These are phyloP conservation scores for Candida montana DNA, from an alignment of 805 yeast species.

Conservation along the genomic window DNA sequence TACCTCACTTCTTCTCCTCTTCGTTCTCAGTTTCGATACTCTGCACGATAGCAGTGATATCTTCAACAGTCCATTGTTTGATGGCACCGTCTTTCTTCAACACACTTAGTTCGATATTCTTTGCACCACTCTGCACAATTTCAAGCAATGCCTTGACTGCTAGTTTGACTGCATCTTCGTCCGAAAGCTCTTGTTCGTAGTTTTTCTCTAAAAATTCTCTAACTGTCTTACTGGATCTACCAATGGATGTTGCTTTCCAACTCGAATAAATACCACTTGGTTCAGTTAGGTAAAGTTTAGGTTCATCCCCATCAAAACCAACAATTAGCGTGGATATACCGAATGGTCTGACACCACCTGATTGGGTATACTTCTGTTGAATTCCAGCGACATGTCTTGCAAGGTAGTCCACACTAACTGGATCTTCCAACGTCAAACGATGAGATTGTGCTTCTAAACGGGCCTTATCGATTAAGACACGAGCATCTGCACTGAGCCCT, in stretches of 20 bases:
- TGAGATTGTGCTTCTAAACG: conserved; percentile 96
- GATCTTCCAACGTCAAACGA: conserved; percentile 88
- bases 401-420: conserved; percentile 85
- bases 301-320: conserved; percentile 86
- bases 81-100: conserved; percentile 66
- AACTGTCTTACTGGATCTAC: conserved; percentile 91
- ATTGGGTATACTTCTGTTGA: conserved; percentile 93
- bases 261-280: conserved; percentile 97
- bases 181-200: conserved; percentile 55
- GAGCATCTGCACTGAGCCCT: conserved; percentile 97
- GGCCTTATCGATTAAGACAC: conserved; percentile 91
- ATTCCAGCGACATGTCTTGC: conserved; percentile 97
- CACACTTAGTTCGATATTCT: conserved; percentile 88
- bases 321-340: conserved; percentile 94
- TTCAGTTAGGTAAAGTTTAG: conserved; percentile 89
- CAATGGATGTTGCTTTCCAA: conserved; percentile 97
- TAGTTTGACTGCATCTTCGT: conserved; percentile 68
- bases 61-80: conserved; percentile 58
- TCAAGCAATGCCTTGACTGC: conserved; percentile 85
- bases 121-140: conserved; percentile 97
- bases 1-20: conserved; percentile 1
- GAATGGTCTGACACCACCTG: conserved; percentile 98
- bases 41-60: conserved; percentile 68
- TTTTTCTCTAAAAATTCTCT: conserved; percentile 92
- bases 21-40: conserved; percentile 80